Evolutionary conservation across 2,329 filamentous ascomycete genomes (phyloP), one percentile per base, ranked within the genome.

Genomic region (Paraconiothyrium brasiliense): DNA sequence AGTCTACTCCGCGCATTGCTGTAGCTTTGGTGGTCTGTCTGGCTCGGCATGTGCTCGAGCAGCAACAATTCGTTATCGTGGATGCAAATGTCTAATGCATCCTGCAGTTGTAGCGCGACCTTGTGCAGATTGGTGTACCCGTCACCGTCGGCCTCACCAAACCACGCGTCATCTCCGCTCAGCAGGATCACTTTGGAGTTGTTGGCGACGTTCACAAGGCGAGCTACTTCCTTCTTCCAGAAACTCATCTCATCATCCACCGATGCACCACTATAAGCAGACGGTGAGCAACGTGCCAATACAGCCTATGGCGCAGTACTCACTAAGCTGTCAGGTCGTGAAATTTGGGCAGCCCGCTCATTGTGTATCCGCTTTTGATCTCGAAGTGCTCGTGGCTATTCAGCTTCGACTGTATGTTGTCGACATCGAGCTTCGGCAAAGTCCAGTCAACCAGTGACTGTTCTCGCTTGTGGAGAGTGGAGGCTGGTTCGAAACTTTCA

Each of bases 81-180:
- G 7, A 54, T 54, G 20, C 50, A 54, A 16, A 54, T 54, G 10
- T 54, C 50, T 22, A 54, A 54, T 22, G 50, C 34, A 10, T 54
- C 50, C 14, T 54, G 50, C 8, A 54, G 35, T 20, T 54, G 50
- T 20, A 54, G 14, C 13, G 50, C 22, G 11, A 54, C 50, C 11
- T 54, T 54, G n/a, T 54, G 50, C 35, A 54, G 22, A 20, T 54
- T 54, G 50, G 50, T 54, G 35, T 54, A 54, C 10, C 50, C 50
- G 27, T 54, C 35, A 1, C 50, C 50, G 50, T 54, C 34, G 3
- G 50, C 50, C 22, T 41, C 20, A 30, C 50, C 35, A 22, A 41
- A 54, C 50, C 50, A 54, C 16, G 8, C 22, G 3, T 54, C 35
- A 30, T 54, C 50, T 41, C 50, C 50, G 13, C 22, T 54, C 22